A percentile compares a stretch with the other conserved stretches of the same genome.
These are phyloP conservation scores for Citrullus colocynthis DNA, from an alignment of 306 rosid genomes.

Conservation along the genomic window DNA sequence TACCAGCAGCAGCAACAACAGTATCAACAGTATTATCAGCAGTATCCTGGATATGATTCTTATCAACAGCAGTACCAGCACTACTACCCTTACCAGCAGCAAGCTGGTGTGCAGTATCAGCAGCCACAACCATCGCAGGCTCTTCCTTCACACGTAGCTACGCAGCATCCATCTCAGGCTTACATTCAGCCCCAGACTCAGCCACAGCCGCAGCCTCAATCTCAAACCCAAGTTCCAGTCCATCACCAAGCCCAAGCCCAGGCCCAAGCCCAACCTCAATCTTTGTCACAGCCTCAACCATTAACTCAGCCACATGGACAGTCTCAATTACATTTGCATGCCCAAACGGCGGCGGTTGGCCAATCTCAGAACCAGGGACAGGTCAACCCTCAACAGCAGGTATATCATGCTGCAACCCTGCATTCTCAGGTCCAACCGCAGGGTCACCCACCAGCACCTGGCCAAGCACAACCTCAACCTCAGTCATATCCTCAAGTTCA, in stretches of 20 bases:
- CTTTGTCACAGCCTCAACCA: conserved; percentile 17
- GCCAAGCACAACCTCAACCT: conserved; percentile 39
- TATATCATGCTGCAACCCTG: conserved; percentile 34
- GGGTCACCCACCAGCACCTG: conserved; percentile 41
- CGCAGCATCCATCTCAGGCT: conserved; percentile 28
- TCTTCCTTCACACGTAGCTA: conserved; percentile 19
- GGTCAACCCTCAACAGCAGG: conserved; percentile 48
- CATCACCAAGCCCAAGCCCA: conserved; percentile 25
- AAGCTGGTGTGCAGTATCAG: conserved; percentile 44
- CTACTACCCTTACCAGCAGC: conserved; percentile 73
- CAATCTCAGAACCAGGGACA: conserved; percentile 59
- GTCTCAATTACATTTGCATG: conserved; percentile 11
- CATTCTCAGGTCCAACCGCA: conserved; percentile 40
- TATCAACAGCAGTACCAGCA: conserved; percentile 87
- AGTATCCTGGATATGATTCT: conserved; percentile 81
- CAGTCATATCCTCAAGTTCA: conserved; percentile 16
- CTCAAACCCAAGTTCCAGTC: conserved; percentile 15
- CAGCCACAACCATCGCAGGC: conserved; percentile 36
- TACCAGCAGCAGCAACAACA: conserved; percentile 82
- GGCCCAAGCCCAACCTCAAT: conserved; percentile 24
- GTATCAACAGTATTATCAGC: conserved; percentile 87
- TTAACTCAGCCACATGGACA: conserved; percentile 32
- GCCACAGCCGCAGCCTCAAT: conserved; percentile 16
- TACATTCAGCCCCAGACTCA: conserved; percentile 25
- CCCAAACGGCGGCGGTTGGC: conserved; percentile 22